A percentile compares a stretch with the other conserved stretches of the same genome.
phyloP scores from a whole-genome alignment of 176 grass and related monocot genomes.

The Cenchrus americanus region DNA sequence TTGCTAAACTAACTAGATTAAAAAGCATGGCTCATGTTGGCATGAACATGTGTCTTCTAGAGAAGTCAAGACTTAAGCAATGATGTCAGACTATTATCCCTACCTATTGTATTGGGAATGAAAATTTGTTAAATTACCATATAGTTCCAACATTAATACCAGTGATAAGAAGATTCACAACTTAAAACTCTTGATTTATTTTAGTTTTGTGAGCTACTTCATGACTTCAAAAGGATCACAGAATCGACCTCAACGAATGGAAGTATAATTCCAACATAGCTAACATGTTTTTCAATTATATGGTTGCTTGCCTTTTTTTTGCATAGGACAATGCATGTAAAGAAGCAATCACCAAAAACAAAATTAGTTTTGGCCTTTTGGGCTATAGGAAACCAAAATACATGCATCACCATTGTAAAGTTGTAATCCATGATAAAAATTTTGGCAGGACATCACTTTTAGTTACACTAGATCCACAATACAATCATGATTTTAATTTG shows the following conservation, averaged over 20 bases:
- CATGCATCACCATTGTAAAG: not conserved
- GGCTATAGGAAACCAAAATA: not conserved
- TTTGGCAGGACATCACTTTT: not conserved
- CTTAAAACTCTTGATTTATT: not conserved
- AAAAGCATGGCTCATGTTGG: not conserved
- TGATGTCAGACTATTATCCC: not conserved
- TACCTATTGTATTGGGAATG: not conserved
- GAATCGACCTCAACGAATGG: not conserved
- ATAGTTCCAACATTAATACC: not conserved
- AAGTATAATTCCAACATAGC: not conserved
- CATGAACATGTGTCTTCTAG: no score
- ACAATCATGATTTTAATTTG: not conserved
- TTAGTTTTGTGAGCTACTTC: not conserved
- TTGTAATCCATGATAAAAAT: not conserved
- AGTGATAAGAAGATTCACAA: not conserved
- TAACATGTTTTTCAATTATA: not conserved
- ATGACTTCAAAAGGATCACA: not conserved
- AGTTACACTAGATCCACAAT: constrained; percentile 12
- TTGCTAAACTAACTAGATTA: not conserved
- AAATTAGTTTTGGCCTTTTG: not conserved
- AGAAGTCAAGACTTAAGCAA: no score
- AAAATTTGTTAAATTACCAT: not conserved
- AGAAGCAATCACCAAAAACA: not conserved
- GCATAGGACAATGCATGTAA: not conserved
- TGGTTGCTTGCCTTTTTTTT: not conserved